A percentile compares a stretch with the other conserved stretches of the same genome.
These are phyloP conservation scores for Fragilaria radians DNA, from an alignment of 108 stramenopile species.

Conservation along the genomic window DNA sequence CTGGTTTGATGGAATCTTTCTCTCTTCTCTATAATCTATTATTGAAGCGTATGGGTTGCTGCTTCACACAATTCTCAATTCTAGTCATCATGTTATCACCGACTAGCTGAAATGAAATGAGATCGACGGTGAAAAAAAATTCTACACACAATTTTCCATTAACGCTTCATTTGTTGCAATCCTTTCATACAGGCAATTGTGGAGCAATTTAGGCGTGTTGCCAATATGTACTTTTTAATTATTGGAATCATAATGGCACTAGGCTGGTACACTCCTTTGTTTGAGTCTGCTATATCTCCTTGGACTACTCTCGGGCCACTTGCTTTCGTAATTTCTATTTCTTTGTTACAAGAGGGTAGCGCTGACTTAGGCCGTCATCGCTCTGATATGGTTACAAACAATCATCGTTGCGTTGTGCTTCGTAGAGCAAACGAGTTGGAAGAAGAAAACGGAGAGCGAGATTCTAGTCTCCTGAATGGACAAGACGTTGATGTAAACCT, in stretches of 20 bases:
- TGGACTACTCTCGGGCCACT: slow-evolving; percentile 92
- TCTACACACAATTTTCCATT: too few relatives aligned
- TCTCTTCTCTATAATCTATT: too few relatives aligned
- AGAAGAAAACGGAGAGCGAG: slow-evolving; percentile 31
- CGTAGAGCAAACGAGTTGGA: slow-evolving; percentile 39
- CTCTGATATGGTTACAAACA: slow-evolving; percentile 81
- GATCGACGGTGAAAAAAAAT: too few relatives aligned
- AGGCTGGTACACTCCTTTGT: slow-evolving; percentile 71
- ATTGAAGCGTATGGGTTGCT: too few relatives aligned
- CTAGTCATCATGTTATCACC: too few relatives aligned
- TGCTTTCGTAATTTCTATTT: slow-evolving; percentile 76
- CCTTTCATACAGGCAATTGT: slow-evolving; percentile 69
- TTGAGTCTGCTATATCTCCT: slow-evolving; percentile 83
- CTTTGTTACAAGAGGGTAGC: slow-evolving; percentile 83
- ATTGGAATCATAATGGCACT: slow-evolving; percentile 90
- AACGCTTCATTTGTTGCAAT: too few relatives aligned
- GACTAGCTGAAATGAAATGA: too few relatives aligned
- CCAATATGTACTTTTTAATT: slow-evolving; percentile 94
- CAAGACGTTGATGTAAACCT: slow-evolving; percentile 45
- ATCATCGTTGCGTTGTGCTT: slow-evolving; percentile 51
- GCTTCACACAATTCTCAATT: too few relatives aligned
- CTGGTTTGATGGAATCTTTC: too few relatives aligned
- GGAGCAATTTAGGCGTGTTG: slow-evolving; percentile 81
- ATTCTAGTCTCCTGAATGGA: slow-evolving; percentile 24
- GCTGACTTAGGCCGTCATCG: slow-evolving; percentile 86